These are phyloP conservation scores for Cyphellophora europaea DNA, from an alignment of 2,329 filamentous ascomycete species.

Conservation along the genomic window DNA sequence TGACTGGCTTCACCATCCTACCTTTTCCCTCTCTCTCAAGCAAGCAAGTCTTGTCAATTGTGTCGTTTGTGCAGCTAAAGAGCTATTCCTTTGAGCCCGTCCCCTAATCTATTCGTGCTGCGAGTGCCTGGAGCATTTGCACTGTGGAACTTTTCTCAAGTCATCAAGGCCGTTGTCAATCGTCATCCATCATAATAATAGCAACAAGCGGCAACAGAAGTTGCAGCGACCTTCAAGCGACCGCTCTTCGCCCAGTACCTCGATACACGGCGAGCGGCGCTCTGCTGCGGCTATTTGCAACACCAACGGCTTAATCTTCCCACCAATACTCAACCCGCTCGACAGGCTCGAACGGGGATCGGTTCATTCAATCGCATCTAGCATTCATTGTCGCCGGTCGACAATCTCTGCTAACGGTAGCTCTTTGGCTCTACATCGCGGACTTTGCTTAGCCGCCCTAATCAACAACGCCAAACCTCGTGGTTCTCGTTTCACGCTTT, in stretches of 20 bases:
- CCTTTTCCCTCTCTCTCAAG: conserved; percentile 14
- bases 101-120: conserved; percentile 6
- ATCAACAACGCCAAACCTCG: conserved; percentile 1
- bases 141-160: no score
- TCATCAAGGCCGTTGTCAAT: no score
- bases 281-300: conserved; percentile 8
- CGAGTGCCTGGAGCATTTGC: conserved; percentile 10
- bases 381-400: conserved; percentile 16
- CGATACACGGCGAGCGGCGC: conserved; percentile 9
- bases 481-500: background rate
- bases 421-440: conserved; percentile 6
- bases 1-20: conserved; percentile 10
- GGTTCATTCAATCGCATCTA: conserved; percentile 6
- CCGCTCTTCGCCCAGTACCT: background rate
- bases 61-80: conserved; percentile 13
- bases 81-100: conserved; percentile 17
- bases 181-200: conserved; percentile 4
- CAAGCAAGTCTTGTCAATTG: conserved; percentile 22
- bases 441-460: no score
- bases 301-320: background rate
- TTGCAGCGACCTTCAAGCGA: background rate
- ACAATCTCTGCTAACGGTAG: conserved; percentile 16
- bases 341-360: conserved; percentile 2
- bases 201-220: background rate
- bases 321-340: conserved; percentile 3